Evolutionary conservation across 306 rosid genomes (phyloP).

Genomic region (Fagus sylvatica): DNA sequence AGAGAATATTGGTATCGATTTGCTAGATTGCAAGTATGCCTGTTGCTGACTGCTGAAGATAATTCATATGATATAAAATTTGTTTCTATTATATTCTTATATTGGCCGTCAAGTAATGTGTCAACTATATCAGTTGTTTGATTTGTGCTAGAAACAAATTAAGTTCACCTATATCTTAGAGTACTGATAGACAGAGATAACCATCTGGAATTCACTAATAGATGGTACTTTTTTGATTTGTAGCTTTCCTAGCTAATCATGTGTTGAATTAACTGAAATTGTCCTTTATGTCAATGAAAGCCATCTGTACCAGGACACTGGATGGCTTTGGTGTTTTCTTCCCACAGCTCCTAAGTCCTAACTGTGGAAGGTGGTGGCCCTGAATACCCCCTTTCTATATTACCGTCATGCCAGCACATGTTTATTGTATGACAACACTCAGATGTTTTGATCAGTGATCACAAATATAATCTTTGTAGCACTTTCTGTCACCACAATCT

Average conservation of each 20-base stretch:
- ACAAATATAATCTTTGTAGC: neutral
- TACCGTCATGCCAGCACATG: neutral
- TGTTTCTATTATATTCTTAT: neutral
- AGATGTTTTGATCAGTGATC: neutral
- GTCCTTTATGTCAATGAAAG: too few species aligned
- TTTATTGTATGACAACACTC: neutral
- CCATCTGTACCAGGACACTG: too few species aligned
- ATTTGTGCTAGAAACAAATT: neutral
- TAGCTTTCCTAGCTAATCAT: neutral
- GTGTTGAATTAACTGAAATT: too few species aligned
- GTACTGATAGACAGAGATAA: neutral
- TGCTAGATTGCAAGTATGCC: conserved; percentile 87
- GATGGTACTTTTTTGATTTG: too few species aligned
- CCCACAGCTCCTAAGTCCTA: neutral
- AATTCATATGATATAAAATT: neutral
- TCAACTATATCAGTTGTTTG: conserved; percentile 7
- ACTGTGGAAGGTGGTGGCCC: neutral
- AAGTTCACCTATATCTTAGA: neutral
- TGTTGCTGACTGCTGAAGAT: conserved; percentile 5
- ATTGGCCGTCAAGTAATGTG: neutral
- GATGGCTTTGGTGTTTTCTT: neutral
- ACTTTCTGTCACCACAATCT: conserved; percentile 3
- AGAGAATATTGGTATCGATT: conserved; percentile 66
- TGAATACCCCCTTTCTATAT: neutral
- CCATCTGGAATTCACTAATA: too few species aligned